Conservation (phyloP, 2,329 filamentous ascomycete genomes). For the Didymella keratinophila region DNA sequence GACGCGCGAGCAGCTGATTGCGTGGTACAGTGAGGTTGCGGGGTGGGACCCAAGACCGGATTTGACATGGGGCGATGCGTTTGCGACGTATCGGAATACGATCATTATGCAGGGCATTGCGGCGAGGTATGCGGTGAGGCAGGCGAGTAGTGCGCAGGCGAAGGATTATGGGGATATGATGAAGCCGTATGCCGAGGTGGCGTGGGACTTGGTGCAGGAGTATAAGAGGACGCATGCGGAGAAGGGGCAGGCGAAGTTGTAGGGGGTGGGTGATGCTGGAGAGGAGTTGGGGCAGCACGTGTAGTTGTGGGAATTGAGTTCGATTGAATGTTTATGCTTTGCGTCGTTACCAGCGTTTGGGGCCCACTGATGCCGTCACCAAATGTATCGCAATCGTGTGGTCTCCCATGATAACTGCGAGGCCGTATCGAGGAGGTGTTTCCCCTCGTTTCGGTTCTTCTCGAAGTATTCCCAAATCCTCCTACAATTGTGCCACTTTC, state of each 20-base stretch:
- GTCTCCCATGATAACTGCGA: not conserved
- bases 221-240: constrained; percentile 49
- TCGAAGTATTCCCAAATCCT: too few relatives aligned
- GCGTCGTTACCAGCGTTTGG: not conserved
- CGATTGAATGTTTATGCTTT: not conserved
- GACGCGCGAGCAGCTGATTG: constrained; percentile 63
- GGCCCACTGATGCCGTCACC: not conserved
- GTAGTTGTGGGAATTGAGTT: not conserved
- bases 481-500: too few relatives aligned
- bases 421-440: too few relatives aligned
- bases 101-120: constrained; percentile 89
- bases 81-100: constrained; percentile 65
- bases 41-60: constrained; percentile 74
- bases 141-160: constrained; percentile 89
- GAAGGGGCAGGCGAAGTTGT: constrained; percentile 49
- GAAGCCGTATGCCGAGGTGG: constrained; percentile 76
- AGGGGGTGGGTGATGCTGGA: constrained; percentile 7
- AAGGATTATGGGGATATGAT: constrained; percentile 74
- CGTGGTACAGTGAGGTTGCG: constrained; percentile 72
- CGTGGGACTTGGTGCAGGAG: constrained; percentile 75
- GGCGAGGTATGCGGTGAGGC: constrained; percentile 80
- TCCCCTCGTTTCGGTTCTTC: too few relatives aligned
- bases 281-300: not conserved
- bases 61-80: constrained; percentile 70
- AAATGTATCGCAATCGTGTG: not conserved